Conservation (phyloP, 768 basidiomycete species). For the Macrocybe gigantea region DNA sequence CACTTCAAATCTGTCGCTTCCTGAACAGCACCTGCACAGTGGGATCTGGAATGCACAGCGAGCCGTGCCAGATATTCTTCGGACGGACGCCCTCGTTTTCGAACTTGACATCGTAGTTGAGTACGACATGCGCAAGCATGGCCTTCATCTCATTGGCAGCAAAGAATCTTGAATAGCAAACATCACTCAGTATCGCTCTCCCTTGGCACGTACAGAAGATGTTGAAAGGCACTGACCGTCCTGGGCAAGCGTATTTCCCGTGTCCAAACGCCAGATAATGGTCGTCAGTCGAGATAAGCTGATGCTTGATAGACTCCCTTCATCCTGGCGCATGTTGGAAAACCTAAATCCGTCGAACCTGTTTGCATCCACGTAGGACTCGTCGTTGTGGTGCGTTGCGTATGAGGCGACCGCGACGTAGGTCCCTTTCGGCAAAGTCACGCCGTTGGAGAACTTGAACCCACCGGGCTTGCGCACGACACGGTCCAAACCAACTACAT, state of each 20-base stretch:
- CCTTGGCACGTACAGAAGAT: background rate
- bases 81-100: conserved; percentile 17
- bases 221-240: background rate
- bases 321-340: conserved; percentile 15
- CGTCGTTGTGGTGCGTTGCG: conserved; percentile 21
- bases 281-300: conserved; percentile 18
- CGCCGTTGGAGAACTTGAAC: conserved; percentile 36
- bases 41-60: background rate
- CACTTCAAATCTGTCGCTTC: background rate
- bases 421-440: conserved; percentile 26
- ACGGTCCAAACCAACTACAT: conserved; percentile 15
- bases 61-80: conserved; percentile 3
- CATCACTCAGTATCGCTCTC: background rate
- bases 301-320: conserved; percentile 17
- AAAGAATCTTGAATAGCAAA: conserved; percentile 28
- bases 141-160: conserved; percentile 38
- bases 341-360: conserved; percentile 35
- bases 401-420: conserved; percentile 19
- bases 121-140: conserved; percentile 30
- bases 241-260: conserved; percentile 16
- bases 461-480: conserved; percentile 19
- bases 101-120: conserved; percentile 35
- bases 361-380: conserved; percentile 19
- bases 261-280: conserved; percentile 24
- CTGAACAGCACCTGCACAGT: background rate